A percentile compares a stretch with the other conserved stretches of the same genome.
Evolutionary conservation across 106 monocot species (phyloP).

Genomic region (Agapanthus africanus): DNA sequence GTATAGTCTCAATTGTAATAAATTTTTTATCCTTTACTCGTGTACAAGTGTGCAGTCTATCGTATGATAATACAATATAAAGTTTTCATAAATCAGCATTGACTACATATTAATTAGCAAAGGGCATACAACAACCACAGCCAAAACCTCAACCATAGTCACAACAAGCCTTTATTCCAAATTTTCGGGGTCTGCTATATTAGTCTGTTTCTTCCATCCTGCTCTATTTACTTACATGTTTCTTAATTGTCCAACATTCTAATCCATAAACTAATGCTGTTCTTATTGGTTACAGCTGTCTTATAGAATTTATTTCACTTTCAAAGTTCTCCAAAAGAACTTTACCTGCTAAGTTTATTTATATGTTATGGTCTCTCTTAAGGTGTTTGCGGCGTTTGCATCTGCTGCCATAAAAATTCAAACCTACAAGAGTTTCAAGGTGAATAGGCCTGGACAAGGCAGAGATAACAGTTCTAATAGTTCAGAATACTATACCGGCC

Average conservation of each 20-base stretch:
- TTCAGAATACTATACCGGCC: conserved; percentile 50
- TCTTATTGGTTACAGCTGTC: no score
- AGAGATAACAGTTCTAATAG: conserved; percentile 12
- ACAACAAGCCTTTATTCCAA: no score
- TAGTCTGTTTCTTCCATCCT: no score
- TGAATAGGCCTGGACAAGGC: conserved; percentile 11
- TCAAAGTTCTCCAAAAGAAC: no score
- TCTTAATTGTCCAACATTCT: no score
- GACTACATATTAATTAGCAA: background rate
- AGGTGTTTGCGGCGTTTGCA: conserved; percentile 63
- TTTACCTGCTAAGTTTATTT: background rate
- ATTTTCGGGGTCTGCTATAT: no score
- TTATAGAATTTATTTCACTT: no score
- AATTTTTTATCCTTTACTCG: background rate
- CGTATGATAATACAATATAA: background rate
- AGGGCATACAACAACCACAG: background rate
- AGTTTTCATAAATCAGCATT: background rate
- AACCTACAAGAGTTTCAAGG: conserved; percentile 32
- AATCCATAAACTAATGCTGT: no score
- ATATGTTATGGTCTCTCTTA: conserved; percentile 9
- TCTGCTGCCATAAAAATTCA: conserved; percentile 50
- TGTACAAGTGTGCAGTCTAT: background rate
- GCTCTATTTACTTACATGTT: no score
- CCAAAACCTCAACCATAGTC: no score
- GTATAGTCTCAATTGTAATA: background rate